Conservation (phyloP, 176 grass and related monocot species). For the Chrysopogon serrulatus region DNA sequence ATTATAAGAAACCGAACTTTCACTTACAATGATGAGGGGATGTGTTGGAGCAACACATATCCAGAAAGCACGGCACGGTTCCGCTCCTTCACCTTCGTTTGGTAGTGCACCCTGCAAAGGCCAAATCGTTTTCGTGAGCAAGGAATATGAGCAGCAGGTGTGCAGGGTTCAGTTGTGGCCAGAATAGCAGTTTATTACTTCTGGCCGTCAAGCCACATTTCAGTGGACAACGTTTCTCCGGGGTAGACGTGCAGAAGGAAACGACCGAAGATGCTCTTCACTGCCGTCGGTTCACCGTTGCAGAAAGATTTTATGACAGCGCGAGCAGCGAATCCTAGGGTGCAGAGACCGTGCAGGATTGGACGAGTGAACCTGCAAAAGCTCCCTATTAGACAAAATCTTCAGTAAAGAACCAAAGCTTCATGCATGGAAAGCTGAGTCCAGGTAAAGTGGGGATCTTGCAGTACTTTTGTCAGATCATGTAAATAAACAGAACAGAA, state of each 20-base stretch:
- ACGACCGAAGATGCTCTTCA: conserved; percentile 68
- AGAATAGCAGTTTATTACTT: conserved; percentile 41
- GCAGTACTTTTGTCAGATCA: conserved; percentile 17
- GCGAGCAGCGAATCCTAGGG: conserved; percentile 61
- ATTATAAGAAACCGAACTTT: background rate
- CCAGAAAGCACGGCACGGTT: conserved; percentile 78
- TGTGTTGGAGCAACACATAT: conserved; percentile 68
- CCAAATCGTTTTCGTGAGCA: conserved; percentile 10
- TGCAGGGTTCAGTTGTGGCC: background rate
- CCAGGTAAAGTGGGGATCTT: background rate
- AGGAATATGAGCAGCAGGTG: background rate
- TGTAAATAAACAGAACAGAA: background rate
- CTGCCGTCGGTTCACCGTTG: conserved; percentile 54
- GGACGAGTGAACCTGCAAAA: conserved; percentile 69
- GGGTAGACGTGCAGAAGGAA: conserved; percentile 90
- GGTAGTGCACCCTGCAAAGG: conserved; percentile 63
- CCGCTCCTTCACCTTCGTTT: conserved; percentile 73
- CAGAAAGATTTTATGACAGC: conserved; percentile 74
- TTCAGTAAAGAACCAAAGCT: background rate
- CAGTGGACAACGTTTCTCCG: conserved; percentile 62
- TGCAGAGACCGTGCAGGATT: conserved; percentile 86
- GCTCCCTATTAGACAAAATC: conserved; percentile 13
- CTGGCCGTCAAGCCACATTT: conserved; percentile 85
- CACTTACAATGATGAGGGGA: conserved; percentile 70
- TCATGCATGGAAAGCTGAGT: conserved; percentile 8